These are phyloP conservation scores for Nannochloropsis salina DNA, from an alignment of 108 stramenopile genomes.

Conservation along the genomic window DNA sequence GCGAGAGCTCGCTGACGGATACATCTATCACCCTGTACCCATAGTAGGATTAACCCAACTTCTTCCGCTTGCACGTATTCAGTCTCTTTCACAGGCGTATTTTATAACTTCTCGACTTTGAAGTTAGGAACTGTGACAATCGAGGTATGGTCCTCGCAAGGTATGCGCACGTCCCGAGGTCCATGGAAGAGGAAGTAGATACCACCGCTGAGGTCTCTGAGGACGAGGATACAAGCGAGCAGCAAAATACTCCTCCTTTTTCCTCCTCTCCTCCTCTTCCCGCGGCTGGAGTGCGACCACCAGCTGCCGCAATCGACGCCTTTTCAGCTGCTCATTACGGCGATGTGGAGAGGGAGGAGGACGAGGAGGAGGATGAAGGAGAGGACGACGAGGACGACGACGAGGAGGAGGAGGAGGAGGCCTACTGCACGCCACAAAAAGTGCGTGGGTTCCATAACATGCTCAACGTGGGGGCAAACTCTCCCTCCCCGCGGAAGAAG, in stretches of 20 bases:
- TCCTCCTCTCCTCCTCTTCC: background rate
- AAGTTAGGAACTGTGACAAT: no score
- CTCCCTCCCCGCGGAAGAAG: background rate
- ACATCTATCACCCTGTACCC: no score
- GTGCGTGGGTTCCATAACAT: background rate
- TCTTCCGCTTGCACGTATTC: no score
- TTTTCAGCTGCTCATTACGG: background rate
- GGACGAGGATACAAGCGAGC: background rate
- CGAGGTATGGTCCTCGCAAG: no score
- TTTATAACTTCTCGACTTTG: no score
- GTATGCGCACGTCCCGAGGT: background rate
- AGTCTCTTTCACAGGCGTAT: no score
- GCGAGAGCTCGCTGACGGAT: no score
- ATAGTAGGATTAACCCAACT: no score
- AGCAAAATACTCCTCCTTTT: background rate
- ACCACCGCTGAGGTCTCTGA: constrained; percentile 11
- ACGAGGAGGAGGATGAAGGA: background rate
- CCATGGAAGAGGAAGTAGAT: background rate
- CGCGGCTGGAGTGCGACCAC: background rate
- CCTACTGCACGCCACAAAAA: constrained; percentile 16
- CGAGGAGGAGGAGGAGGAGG: background rate
- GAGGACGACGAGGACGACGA: background rate
- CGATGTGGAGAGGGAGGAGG: background rate
- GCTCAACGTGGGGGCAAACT: background rate
- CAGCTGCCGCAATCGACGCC: background rate